Conservation (phyloP, 345 rosid genomes). For the Noccaea caerulescens region DNA sequence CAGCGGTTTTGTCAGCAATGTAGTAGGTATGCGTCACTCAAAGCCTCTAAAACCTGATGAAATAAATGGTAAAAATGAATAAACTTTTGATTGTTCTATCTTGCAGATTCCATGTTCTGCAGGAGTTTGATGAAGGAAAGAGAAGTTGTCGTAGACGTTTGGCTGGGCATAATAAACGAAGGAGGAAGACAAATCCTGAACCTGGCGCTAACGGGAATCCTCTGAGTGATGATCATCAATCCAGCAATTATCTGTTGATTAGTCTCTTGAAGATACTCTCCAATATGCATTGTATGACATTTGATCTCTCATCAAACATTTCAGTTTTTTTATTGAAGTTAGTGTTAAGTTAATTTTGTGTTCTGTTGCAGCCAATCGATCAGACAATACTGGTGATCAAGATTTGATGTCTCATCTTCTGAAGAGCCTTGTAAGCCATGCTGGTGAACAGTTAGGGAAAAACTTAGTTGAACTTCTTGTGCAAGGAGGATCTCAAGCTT, state of each 20-base stretch:
- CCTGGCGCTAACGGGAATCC: conserved; percentile 59
- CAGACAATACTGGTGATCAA: conserved; percentile 69
- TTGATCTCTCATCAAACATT: conserved; percentile 10
- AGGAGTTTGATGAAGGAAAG: conserved; percentile 99
- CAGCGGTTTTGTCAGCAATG: conserved; percentile 99
- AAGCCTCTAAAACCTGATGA: conserved; percentile 1
- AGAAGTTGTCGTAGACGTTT: conserved; percentile 98
- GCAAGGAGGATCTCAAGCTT: conserved; percentile 65
- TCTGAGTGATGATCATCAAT: conserved; percentile 74
- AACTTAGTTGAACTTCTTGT: conserved; percentile 61
- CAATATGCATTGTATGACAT: conserved; percentile 86
- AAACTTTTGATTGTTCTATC: background rate
- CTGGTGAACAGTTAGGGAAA: conserved; percentile 64
- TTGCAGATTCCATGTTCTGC: conserved; percentile 91
- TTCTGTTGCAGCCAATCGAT: conserved; percentile 68
- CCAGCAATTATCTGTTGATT: conserved; percentile 76
- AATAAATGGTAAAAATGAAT: background rate
- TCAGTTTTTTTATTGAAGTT: background rate
- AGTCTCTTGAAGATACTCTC: conserved; percentile 90
- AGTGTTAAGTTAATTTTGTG: conserved; percentile 4
- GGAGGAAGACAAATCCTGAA: conserved; percentile 94
- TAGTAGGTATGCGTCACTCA: conserved; percentile 66
- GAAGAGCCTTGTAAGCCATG: conserved; percentile 69
- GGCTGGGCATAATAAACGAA: conserved; percentile 98
- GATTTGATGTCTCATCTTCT: conserved; percentile 82